phyloP scores from a whole-genome alignment of 257 asterid species.

The Fraxinus excelsior region DNA sequence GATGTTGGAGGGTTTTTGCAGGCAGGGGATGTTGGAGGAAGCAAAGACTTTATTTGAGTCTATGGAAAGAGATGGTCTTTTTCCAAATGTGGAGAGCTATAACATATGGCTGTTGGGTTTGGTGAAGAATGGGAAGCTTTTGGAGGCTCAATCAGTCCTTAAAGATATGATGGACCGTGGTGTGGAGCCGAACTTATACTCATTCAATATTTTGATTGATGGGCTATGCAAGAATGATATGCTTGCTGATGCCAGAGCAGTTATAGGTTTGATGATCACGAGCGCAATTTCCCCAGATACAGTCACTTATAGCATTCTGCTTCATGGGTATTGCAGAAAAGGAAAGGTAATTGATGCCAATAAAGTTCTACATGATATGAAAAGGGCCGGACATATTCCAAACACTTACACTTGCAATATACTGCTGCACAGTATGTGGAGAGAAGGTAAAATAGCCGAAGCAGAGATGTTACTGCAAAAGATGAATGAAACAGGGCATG shows the following conservation, averaged over 20 bases:
- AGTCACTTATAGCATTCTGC: conserved; percentile 74
- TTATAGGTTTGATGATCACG: conserved; percentile 60
- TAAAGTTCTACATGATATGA: conserved; percentile 69
- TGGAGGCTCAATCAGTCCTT: conserved; percentile 69
- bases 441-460: conserved; percentile 79
- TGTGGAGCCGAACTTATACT: conserved; percentile 63
- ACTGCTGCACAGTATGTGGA: conserved; percentile 78
- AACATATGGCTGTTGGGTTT: conserved; percentile 75
- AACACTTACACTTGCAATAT: conserved; percentile 80
- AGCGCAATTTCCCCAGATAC: conserved; percentile 74
- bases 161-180: conserved; percentile 66
- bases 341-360: conserved; percentile 71
- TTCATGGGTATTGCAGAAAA: conserved; percentile 81
- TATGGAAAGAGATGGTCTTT: conserved; percentile 58
- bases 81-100: conserved; percentile 61
- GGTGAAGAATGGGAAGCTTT: conserved; percentile 66
- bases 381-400: conserved; percentile 56
- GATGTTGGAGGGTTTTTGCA: conserved; percentile 79
- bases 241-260: conserved; percentile 72
- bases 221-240: conserved; percentile 77
- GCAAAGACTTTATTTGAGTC: conserved; percentile 55
- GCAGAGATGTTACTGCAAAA: conserved; percentile 79
- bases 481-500: conserved; percentile 82
- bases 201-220: conserved; percentile 71
- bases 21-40: conserved; percentile 81